These are phyloP conservation scores for Ascoidea rubescens DNA, from an alignment of 805 yeast genomes.

Conservation along the genomic window DNA sequence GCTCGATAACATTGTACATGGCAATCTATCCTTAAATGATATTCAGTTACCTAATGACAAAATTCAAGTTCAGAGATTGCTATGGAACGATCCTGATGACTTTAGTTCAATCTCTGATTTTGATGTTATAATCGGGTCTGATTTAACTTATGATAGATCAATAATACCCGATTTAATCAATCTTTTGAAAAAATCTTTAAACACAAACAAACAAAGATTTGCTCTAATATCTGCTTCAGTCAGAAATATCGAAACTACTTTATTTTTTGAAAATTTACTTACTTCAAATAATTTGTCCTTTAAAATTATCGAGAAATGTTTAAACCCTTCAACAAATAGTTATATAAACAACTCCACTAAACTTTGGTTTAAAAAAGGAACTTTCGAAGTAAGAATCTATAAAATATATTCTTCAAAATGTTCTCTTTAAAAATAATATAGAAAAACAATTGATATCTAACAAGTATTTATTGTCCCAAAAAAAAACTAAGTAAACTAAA, in stretches of 20 bases:
- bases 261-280: background rate
- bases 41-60: slow-evolving; percentile 9
- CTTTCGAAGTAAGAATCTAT: background rate
- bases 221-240: background rate
- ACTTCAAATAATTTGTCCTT: background rate
- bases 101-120: slow-evolving; percentile 18
- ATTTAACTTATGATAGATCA: slow-evolving; percentile 69
- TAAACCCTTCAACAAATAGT: too few relatives aligned
- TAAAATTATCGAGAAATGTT: too few relatives aligned
- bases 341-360: too few relatives aligned
- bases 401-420: too few relatives aligned
- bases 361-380: too few relatives aligned
- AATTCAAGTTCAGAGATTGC: slow-evolving; percentile 25
- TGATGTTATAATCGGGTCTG: slow-evolving; percentile 65
- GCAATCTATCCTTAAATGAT: slow-evolving; percentile 33
- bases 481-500: background rate
- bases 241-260: background rate
- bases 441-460: too few relatives aligned
- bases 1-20: slow-evolving; percentile 26
- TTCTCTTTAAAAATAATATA: too few relatives aligned
- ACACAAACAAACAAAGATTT: background rate
- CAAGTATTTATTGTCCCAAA: background rate
- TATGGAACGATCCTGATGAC: slow-evolving; percentile 41
- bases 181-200: slow-evolving; percentile 14
- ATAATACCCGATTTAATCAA: slow-evolving; percentile 40